phyloP scores from a whole-genome alignment of 1,284 basidiomycete species.

The Ceratobasidium sp. region DNA sequence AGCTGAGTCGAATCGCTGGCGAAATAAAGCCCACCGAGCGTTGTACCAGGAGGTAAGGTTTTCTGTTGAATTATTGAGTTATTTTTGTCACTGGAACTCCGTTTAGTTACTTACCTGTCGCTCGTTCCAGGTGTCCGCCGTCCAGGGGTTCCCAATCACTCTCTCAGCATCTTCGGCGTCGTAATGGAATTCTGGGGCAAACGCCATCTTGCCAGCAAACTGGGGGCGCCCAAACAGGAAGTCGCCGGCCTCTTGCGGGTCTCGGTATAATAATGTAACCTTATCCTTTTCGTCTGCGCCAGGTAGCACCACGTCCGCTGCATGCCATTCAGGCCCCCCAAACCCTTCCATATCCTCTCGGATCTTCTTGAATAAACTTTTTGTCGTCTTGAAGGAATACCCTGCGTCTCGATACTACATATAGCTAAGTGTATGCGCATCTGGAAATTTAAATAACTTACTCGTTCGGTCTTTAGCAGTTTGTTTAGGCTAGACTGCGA shows the following conservation, averaged over 20 bases:
- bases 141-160: not conserved
- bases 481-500: constrained; percentile 12
- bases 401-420: constrained; percentile 6
- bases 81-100: not conserved
- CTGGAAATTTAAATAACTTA: not conserved
- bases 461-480: constrained; percentile 13
- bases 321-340: constrained; percentile 19
- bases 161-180: not conserved
- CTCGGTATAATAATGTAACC: not conserved
- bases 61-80: not conserved
- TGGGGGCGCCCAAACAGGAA: constrained; percentile 4
- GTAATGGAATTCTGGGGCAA: not conserved
- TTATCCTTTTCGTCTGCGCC: not conserved
- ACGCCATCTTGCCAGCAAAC: constrained; percentile 20
- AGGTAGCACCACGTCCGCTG: not conserved
- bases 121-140: not conserved
- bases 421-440: not conserved
- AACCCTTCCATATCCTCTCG: not conserved
- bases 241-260: not conserved
- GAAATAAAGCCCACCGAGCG: constrained; percentile 16
- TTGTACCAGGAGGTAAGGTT: constrained; percentile 24
- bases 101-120: not conserved
- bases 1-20: constrained; percentile 34
- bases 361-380: constrained; percentile 11
- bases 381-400: constrained; percentile 8